A percentile compares a stretch with the other conserved stretches of the same genome.
Evolutionary conservation across 2,329 filamentous ascomycete genomes (phyloP).

Genomic region (Cladosporium sp.): DNA sequence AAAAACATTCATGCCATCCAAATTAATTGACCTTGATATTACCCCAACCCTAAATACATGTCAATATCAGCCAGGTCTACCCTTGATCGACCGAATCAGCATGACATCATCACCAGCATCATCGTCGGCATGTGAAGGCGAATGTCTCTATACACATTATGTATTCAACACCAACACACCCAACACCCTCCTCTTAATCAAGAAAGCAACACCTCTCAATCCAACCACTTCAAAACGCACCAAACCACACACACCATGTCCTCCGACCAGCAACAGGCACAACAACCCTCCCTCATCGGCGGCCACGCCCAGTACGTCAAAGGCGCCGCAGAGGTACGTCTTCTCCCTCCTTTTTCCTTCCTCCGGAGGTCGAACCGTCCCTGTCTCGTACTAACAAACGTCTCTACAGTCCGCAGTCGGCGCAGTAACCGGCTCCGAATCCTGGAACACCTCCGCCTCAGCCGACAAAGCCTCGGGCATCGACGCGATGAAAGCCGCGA

Average conservation of each 20-base stretch:
- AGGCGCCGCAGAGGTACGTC: constrained; percentile 62
- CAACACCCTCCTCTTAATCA: not conserved
- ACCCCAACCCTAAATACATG: not conserved
- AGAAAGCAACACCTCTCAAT: too few relatives aligned
- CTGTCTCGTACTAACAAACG: constrained; percentile 15
- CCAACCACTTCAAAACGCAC: too few relatives aligned
- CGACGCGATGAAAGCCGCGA: constrained; percentile 62
- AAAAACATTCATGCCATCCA: too few relatives aligned
- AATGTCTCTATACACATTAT: too few relatives aligned
- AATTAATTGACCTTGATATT: too few relatives aligned
- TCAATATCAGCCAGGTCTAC: too few relatives aligned
- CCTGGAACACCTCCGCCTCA: constrained; percentile 65
- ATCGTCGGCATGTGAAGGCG: constrained; percentile 12
- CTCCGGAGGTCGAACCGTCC: too few relatives aligned
- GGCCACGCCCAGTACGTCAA: constrained; percentile 69
- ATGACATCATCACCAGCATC: constrained; percentile 14
- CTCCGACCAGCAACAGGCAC: constrained; percentile 19
- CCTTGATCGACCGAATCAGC: not conserved
- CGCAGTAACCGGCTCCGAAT: constrained; percentile 59
- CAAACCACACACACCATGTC: constrained; percentile 24
- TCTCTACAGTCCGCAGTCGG: constrained; percentile 57
- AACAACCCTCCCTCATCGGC: constrained; percentile 59
- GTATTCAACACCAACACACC: not conserved
- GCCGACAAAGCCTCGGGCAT: constrained; percentile 64
- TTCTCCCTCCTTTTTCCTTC: constrained; percentile 8